These are phyloP conservation scores for Dendrobium chrysotoxum DNA, from an alignment of 106 monocot genomes.

Conservation along the genomic window DNA sequence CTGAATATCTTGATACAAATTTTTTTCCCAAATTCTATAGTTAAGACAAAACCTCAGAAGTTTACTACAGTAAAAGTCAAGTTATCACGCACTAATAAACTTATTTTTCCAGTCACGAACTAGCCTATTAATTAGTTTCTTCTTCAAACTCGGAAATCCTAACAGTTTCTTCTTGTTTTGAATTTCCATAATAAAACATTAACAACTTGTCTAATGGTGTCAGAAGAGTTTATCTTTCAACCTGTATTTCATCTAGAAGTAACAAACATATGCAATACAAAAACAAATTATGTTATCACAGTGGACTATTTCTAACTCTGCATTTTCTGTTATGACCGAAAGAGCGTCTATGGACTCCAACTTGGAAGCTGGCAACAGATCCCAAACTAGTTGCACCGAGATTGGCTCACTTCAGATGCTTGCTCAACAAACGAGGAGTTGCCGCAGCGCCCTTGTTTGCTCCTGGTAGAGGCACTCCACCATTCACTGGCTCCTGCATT, in stretches of 20 bases:
- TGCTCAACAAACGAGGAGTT: constrained; percentile 81
- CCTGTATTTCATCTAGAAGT: neutral
- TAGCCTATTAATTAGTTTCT: too few relatives aligned
- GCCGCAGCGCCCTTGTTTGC: constrained; percentile 69
- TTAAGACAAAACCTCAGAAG: too few relatives aligned
- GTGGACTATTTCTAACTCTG: neutral
- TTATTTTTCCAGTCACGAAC: too few relatives aligned
- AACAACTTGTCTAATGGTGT: neutral
- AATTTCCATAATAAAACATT: neutral
- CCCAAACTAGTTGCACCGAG: constrained; percentile 43
- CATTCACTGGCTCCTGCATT: constrained; percentile 58
- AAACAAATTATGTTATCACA: neutral
- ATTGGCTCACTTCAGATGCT: constrained; percentile 74
- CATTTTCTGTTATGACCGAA: neutral
- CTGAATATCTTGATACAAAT: too few relatives aligned
- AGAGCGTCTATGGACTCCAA: constrained; percentile 83
- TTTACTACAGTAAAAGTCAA: too few relatives aligned
- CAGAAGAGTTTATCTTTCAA: neutral
- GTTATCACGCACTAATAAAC: too few relatives aligned
- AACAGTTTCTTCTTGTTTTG: too few relatives aligned
- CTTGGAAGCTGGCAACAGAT: constrained; percentile 51
- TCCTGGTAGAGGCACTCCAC: constrained; percentile 43
- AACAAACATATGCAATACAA: neutral
- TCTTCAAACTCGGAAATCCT: too few relatives aligned
- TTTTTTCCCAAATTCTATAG: too few relatives aligned